Conservation (phyloP, 2,329 filamentous ascomycete genomes). For the Diaporthe citrichinensis region DNA sequence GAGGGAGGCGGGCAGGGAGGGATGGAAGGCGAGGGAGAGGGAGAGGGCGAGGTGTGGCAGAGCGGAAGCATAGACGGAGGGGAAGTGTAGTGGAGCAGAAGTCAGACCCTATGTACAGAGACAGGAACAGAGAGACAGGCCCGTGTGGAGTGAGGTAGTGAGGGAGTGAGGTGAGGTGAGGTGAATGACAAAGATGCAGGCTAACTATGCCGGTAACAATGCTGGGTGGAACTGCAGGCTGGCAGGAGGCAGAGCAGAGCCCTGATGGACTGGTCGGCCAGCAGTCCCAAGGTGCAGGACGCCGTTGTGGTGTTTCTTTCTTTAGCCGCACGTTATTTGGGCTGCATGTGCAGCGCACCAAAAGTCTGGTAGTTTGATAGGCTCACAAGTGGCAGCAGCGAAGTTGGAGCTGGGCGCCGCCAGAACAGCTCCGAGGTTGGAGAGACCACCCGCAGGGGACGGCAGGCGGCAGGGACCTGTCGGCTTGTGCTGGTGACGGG, state of each 20-base stretch:
- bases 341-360: slow-evolving; percentile 14
- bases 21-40: neutral
- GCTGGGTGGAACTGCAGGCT: slow-evolving; percentile 26
- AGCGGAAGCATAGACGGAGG: slow-evolving; percentile 13
- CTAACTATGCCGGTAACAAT: slow-evolving; percentile 23
- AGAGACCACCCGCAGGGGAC: neutral
- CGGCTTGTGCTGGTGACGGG: slow-evolving; percentile 5
- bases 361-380: slow-evolving; percentile 24
- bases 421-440: slow-evolving; percentile 12
- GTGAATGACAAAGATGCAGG: slow-evolving; percentile 21
- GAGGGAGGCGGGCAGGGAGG: slow-evolving; percentile 11
- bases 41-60: neutral
- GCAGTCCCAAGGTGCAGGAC: slow-evolving; percentile 20
- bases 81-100: slow-evolving; percentile 25
- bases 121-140: neutral
- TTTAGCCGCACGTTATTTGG: slow-evolving; percentile 31
- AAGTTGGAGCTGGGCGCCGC: slow-evolving; percentile 24
- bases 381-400: slow-evolving; percentile 21
- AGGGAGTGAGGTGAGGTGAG: slow-evolving; percentile 5
- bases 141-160: neutral
- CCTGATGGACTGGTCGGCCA: slow-evolving; percentile 18
- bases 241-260: slow-evolving; percentile 31
- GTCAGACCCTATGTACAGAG: slow-evolving; percentile 18
- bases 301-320: slow-evolving; percentile 36
- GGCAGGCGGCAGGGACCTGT: slow-evolving; percentile 22